Evolutionary conservation across 768 basidiomycete genomes (phyloP), one percentile per base, ranked within the genome.

Genomic region (Cystobasidium onofrii): DNA sequence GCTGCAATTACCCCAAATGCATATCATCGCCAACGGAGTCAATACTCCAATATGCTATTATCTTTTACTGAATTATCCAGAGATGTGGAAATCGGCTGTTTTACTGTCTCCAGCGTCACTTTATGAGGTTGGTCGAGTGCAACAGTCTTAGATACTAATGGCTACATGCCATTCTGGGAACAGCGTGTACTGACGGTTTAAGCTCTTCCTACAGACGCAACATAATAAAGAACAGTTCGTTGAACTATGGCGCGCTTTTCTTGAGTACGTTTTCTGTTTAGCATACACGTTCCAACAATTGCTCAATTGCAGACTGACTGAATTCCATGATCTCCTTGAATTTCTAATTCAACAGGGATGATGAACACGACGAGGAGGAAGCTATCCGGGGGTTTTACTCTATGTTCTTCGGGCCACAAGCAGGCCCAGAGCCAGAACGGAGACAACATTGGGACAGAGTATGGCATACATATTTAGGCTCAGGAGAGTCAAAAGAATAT

Each of bases 1-100:
- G 29, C 63, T 64, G 4, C 12, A 64, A 36, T 34, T 64, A 20
- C 63, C 63, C 13, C 63, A 12, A 23, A 17, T 64, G 10, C 63
- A 64, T 25, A 27, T 64, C 7, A 27, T 64, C n/a, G 63, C 27
- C 3, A 25, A 27, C 23, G 31, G 63, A 25, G 43, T 46, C 34
- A 43, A 43, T 18, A 64, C 63, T 27, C 15, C 63, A 41, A 64
- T 64, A 25, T 64, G 63, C 39, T 36, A 34, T 36, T 64, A 64
- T 25, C 31, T 64, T 15, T 17, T 64, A 3, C 9, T 64, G 2
- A 64, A 43, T 27, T 17, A 64, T 27, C 63, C 63, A 15, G 25
- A 43, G 4, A 18, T 64, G 36, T 64, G 34, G 17, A 64, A 64
- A 36, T 64, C 63, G 63, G 63, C 63, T 15, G 7, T 46, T 20